Base-by-base conservation (phyloP, 805 yeast genomes). In the Wickerhamiella galacta region DNA sequence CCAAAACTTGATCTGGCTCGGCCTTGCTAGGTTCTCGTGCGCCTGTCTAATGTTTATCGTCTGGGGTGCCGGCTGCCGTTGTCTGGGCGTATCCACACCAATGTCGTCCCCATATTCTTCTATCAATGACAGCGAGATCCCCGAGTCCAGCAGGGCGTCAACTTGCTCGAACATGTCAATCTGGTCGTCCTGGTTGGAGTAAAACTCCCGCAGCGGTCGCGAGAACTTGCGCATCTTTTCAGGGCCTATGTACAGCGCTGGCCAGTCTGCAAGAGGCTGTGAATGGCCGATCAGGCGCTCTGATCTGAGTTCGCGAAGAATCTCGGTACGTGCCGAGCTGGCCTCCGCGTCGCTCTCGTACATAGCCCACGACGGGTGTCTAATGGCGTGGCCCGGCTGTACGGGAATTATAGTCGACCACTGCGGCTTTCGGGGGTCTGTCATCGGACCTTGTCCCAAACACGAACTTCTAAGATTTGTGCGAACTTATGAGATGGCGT, bases 81-180 rank as follows among this genome's bases (percentile, higher is more conserved):
- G 43, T 10, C 41, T 34, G 3, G 48, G 47, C 20, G 33, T 20
- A 10, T 34, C 48, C 6, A 39, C 43, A 14, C 47, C 45, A 20
- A 44, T 40, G 31, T 58, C 61, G 20, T 56, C 60, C 3, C 68
- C 70, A 44, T 78, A 77, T 32, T 66, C 70, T 29, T 67, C 60
- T 32, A 79, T 61, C 72, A 78, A 72, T 28, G 66, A 59, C 38
- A 64, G 62, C 41, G 73, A 78, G 36, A 78, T 63, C 1, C 83
- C 83, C 3, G 80, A 68, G 46, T 76, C 90, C 29, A 78, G 58
- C 32, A 77, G 56, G 32, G 60, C 57, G 48, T 78, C 92, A 17
- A 78, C 69, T 37, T 68, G 75, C 23, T 51, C 50, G 44, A 67
- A 75, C 33, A 68, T 57, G 16, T 63, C 66, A 33, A 77, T 68